A percentile compares a stretch with the other conserved stretches of the same genome.
phyloP scores from a whole-genome alignment of 1,284 basidiomycete species.

The Sanghuangporus sanghuang region DNA sequence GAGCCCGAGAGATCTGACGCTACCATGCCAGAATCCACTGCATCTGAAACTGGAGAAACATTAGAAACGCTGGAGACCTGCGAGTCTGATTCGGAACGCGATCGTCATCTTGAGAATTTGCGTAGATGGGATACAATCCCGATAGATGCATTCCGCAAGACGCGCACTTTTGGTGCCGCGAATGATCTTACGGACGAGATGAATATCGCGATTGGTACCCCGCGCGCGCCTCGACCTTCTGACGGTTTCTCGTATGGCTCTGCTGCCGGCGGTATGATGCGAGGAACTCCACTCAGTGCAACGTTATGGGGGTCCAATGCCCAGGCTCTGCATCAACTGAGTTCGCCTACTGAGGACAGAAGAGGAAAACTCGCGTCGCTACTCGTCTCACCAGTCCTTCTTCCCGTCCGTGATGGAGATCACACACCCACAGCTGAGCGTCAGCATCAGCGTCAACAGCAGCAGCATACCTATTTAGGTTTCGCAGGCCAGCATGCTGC shows the following conservation, averaged over 20 bases:
- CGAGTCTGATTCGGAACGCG: conserved; percentile 26
- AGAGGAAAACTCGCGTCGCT: conserved; percentile 27
- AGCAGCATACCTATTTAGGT: conserved; percentile 26
- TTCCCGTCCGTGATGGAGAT: conserved; percentile 49
- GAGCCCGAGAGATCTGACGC: conserved; percentile 45
- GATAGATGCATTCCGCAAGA: conserved; percentile 67
- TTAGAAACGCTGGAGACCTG: conserved; percentile 19
- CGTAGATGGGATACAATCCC: conserved; percentile 72
- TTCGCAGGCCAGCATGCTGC: conserved; percentile 12
- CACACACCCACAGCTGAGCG: conserved; percentile 38
- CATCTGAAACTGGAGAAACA: conserved; percentile 19
- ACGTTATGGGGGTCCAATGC: conserved; percentile 45
- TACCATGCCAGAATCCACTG: conserved; percentile 20
- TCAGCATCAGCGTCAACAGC: conserved; percentile 9
- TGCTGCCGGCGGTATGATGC: conserved; percentile 37
- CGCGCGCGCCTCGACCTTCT: conserved; percentile 25
- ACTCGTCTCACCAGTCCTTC: conserved; percentile 47
- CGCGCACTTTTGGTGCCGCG: conserved; percentile 40
- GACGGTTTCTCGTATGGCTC: conserved; percentile 21
- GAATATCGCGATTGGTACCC: conserved; percentile 26
- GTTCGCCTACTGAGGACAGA: conserved; percentile 21
- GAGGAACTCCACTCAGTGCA: conserved; percentile 48
- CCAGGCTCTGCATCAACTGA: conserved; percentile 9
- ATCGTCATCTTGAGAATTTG: conserved; percentile 33
- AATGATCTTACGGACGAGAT: conserved; percentile 32